Base-by-base conservation (phyloP, 2,329 filamentous ascomycete species). In the Phyllachora maydis region DNA sequence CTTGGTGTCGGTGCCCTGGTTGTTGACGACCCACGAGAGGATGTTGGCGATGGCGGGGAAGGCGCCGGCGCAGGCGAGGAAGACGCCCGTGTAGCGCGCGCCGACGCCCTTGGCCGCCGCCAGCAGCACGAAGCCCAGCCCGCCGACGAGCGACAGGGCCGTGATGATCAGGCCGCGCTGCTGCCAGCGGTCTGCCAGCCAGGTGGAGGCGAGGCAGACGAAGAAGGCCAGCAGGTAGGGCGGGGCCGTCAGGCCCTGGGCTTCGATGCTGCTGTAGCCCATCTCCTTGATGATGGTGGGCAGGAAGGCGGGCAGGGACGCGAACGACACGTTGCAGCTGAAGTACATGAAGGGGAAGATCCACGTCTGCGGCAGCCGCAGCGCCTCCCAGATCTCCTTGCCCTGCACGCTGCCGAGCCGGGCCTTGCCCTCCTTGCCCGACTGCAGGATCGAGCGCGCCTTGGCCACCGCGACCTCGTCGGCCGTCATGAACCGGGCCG, bases 211-310 rank as follows among this genome's bases (percentile, higher is more conserved):
- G 28, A 79, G 56, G 21, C 66, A 72, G 12, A 67, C 45, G 8
- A 74, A 34, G 38, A 73, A 77, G 2, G 70, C 59, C 10, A 74
- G 43, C 34, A 79, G 65, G 41, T 73, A 78, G 0, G 73, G 71
- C 1, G 73, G 73, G 0, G 72, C 71, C 1, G 70, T 71, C 8
- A 82, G 56, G 1, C 73, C 75, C 43, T 82, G 74, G 0, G 75
- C 68, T 28, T 67, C 53, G 29, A 78, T 58, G 9, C 57, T 49
- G 0, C 58, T 61, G 44, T 71, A 79, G 7, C 74, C 73, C 66
- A 81, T 75, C 26, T 62, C 52, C 23, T 54, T 45, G 9, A 74
- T 47, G 31, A 74, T 68, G 2, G 64, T 60, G 0, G 68, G 68
- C 2, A 74, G 50, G 35, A 72, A 75, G 3, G 71, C 64, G 0